Evolutionary conservation across 75 land plant species (phyloP).

Genomic region (Selaginella tamariscina): DNA sequence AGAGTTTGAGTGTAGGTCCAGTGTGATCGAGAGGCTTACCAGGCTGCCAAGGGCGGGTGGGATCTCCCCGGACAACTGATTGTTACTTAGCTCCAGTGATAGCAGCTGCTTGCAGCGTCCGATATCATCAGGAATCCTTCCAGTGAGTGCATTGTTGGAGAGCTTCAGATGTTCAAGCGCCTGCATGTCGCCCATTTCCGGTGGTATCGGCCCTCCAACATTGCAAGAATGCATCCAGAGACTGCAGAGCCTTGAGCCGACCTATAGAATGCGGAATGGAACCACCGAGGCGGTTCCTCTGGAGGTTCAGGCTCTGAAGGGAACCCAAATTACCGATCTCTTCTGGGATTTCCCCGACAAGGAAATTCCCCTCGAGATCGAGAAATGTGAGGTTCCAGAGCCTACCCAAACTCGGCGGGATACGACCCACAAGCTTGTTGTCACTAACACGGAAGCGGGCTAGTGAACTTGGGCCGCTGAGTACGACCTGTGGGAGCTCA

Average conservation of each 20-base stretch:
- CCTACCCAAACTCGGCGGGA: background rate
- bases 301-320: background rate
- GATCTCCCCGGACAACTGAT: conserved; percentile 45
- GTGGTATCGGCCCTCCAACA: background rate
- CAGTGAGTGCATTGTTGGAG: background rate
- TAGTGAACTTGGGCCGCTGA: background rate
- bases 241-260: background rate
- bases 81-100: conserved; percentile 43
- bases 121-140: conserved; percentile 22
- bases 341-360: background rate
- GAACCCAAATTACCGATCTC: background rate
- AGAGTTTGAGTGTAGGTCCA: conserved; percentile 11
- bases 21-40: background rate
- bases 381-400: conserved; percentile 5
- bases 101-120: conserved; percentile 29
- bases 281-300: background rate
- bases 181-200: background rate
- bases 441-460: background rate
- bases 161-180: background rate
- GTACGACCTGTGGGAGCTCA: background rate
- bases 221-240: background rate
- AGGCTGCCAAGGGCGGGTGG: conserved; percentile 33
- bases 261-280: background rate
- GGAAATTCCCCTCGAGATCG: background rate
- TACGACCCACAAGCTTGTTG: background rate